Base-by-base conservation (phyloP, 352 stramenopile species). In the Blastocystis sp. region DNA sequence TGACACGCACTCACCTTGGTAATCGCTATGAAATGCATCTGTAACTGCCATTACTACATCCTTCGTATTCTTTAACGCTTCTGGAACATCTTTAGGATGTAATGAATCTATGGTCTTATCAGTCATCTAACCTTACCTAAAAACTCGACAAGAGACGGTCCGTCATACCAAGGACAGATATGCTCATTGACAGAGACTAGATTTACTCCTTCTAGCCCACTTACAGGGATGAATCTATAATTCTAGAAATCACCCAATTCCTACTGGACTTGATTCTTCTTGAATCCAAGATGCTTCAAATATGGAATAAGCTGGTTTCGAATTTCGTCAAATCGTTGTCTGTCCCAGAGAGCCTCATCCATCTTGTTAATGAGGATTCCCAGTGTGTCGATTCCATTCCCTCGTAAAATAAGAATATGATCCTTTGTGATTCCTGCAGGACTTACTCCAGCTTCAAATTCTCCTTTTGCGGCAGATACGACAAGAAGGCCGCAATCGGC, bases 351-450 rank as follows among this genome's bases (percentile, higher is more conserved):
- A 30, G 96, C 94, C 24, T 95, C 93, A 90, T 99, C 97, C 92
- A 99, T 96, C 92, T 99, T 99, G 92, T 99, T 99, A 54, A 99
- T 92, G 0, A 95, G 96, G 17, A 99, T 95, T 53, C 98, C 92
- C 68, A 98, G 92, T 90, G 98, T 95, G 9, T 93, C 95, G 40
- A 98, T 95, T 22, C 97, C 97, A 4, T 96, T 92, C 76, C 95
- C 97, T 42, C 94, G 92, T 51, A 97, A 95, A 37, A 98, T 93
- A 58, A 98, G 89, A 27, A 96, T 96, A 90, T 99, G 97, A 91
- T 99, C 96, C 90, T 98, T 97, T n/a, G 96, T 98, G 91, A 98
- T 96, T 3, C 96, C 96, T n/a, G 92, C 95, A 89, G 94, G 92
- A 77, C 95, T 94, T 91, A 98, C 98, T 42, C 95, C 95, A 0